A percentile compares a stretch with the other conserved stretches of the same genome.
Evolutionary conservation across 1,284 basidiomycete species (phyloP).

Genomic region (Schizophyllum commune): DNA sequence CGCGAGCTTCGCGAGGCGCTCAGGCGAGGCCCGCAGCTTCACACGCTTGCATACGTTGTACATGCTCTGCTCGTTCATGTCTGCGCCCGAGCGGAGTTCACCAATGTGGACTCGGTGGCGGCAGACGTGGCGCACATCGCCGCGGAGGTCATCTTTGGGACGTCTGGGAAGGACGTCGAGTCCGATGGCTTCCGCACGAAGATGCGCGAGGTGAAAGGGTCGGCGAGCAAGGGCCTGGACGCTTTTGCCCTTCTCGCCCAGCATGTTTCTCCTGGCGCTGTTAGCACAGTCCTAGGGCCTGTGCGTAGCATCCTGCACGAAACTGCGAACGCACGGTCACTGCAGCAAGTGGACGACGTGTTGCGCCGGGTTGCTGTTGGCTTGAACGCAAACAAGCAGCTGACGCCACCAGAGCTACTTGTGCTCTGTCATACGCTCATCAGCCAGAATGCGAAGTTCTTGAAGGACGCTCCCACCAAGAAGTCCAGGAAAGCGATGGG

Average conservation of each 20-base stretch:
- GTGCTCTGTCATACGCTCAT: slow-evolving; percentile 87
- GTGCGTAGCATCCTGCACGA: slow-evolving; percentile 83
- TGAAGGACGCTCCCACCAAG: slow-evolving; percentile 46
- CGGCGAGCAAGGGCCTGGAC: slow-evolving; percentile 76
- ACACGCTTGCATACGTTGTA: slow-evolving; percentile 81
- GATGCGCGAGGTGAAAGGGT: slow-evolving; percentile 82
- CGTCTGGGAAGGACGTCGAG: slow-evolving; percentile 86
- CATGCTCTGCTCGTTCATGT: slow-evolving; percentile 82
- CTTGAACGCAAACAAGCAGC: slow-evolving; percentile 75
- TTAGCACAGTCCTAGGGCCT: slow-evolving; percentile 75
- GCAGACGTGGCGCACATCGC: slow-evolving; percentile 75
- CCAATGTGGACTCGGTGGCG: slow-evolving; percentile 71
- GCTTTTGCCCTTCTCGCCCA: slow-evolving; percentile 79
- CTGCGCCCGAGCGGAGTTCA: slow-evolving; percentile 53
- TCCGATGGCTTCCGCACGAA: slow-evolving; percentile 93
- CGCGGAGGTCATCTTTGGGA: slow-evolving; percentile 91
- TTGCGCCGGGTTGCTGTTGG: slow-evolving; percentile 80
- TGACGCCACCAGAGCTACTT: slow-evolving; percentile 69
- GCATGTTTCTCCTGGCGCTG: slow-evolving; percentile 65
- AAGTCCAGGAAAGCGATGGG: slow-evolving; percentile 37
- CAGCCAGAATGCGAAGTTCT: slow-evolving; percentile 83
- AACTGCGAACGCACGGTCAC: slow-evolving; percentile 76
- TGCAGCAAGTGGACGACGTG: slow-evolving; percentile 86
- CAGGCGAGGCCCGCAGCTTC: slow-evolving; percentile 87
- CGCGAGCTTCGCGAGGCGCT: slow-evolving; percentile 82